These are phyloP conservation scores for Colletotrichum musicola DNA, from an alignment of 2,329 filamentous ascomycete species.

Conservation along the genomic window DNA sequence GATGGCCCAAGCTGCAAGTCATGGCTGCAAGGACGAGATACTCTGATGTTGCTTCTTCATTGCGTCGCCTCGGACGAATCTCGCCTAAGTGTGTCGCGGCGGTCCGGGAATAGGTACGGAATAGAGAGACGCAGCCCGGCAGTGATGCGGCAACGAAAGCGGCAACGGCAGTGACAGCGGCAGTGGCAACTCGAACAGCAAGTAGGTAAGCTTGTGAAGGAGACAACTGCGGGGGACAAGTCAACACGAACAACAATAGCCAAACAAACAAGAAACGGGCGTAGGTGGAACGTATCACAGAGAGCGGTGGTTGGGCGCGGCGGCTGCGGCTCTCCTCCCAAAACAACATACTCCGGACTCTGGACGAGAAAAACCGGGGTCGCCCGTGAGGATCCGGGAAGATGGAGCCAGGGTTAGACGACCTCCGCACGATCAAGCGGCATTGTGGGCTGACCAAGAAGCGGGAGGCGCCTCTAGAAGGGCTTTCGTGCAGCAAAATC, in stretches of 20 bases:
- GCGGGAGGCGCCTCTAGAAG: slow-evolving; percentile 32
- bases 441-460: slow-evolving; percentile 37
- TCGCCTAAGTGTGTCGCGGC: not conserved
- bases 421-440: slow-evolving; percentile 30
- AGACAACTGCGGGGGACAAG: slow-evolving; percentile 2
- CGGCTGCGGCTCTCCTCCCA: slow-evolving; percentile 10
- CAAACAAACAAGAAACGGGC: not conserved
- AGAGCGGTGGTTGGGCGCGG: not conserved
- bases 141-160: not conserved
- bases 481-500: slow-evolving; percentile 26
- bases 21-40: slow-evolving; percentile 7
- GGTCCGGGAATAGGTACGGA: not conserved
- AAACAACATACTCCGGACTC: too few species aligned
- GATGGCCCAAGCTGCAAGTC: slow-evolving; percentile 18
- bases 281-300: not conserved
- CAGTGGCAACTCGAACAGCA: not conserved
- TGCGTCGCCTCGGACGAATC: slow-evolving; percentile 5
- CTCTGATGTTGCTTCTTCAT: not conserved
- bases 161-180: not conserved
- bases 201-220: not conserved
- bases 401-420: slow-evolving; percentile 37
- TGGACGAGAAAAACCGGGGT: slow-evolving; percentile 1
- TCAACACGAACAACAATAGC: not conserved
- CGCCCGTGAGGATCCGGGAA: slow-evolving; percentile 19
- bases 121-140: not conserved